Evolutionary conservation across 306 rosid genomes (phyloP).

Genomic region (Trifolium subterraneum): DNA sequence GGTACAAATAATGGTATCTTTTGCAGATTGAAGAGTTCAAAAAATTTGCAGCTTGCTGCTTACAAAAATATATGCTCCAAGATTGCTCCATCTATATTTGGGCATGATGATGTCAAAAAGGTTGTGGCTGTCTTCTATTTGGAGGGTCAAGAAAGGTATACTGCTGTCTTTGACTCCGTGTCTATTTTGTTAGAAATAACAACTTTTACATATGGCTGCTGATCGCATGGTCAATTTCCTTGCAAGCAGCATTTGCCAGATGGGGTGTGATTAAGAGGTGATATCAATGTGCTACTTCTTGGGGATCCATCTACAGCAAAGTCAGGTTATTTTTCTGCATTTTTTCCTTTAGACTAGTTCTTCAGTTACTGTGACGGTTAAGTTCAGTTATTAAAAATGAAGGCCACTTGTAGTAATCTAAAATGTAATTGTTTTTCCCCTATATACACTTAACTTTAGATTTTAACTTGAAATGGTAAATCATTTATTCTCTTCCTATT

Average conservation of each 20-base stretch:
- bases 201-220: constrained; percentile 11
- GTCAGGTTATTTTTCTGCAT: constrained; percentile 65
- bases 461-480: constrained; percentile 24
- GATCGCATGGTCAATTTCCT: constrained; percentile 39
- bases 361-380: constrained; percentile 4
- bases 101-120: constrained; percentile 90
- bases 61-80: constrained; percentile 86
- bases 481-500: neutral
- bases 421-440: constrained; percentile 3
- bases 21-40: constrained; percentile 95
- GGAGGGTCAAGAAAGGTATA: constrained; percentile 97
- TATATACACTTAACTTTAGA: neutral
- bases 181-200: constrained; percentile 10
- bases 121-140: constrained; percentile 94
- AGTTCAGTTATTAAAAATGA: constrained; percentile 34
- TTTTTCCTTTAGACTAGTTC: constrained; percentile 43
- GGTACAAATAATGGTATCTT: constrained; percentile 42
- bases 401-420: constrained; percentile 8
- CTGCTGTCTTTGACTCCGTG: neutral
- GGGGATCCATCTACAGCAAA: constrained; percentile 99
- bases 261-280: constrained; percentile 98
- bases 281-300: constrained; percentile 90
- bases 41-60: constrained; percentile 84
- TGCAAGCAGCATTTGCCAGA: constrained; percentile 82
- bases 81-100: constrained; percentile 96